A percentile compares a stretch with the other conserved stretches of the same genome.
phyloP scores from a whole-genome alignment of 2,329 filamentous ascomycete genomes.

The Chrysosporium queenslandicum region DNA sequence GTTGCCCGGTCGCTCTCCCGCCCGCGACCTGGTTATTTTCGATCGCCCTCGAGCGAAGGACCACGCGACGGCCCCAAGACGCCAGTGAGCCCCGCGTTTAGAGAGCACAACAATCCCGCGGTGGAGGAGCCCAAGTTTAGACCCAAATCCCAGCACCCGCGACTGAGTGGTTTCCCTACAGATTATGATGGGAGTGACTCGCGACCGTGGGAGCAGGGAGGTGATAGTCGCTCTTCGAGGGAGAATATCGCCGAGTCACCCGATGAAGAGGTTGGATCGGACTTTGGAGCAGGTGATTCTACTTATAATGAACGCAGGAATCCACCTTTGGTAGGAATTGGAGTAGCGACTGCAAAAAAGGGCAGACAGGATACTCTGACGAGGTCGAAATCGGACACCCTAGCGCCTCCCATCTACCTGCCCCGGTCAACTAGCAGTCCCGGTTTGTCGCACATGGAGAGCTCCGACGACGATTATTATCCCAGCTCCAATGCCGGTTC shows the following conservation, averaged over 20 bases:
- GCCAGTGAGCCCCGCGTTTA: constrained; percentile 19
- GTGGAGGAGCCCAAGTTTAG: constrained; percentile 42
- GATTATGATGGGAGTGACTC: constrained; percentile 35
- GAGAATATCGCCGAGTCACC: constrained; percentile 21
- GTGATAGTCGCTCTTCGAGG: not conserved
- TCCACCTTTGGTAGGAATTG: constrained; percentile 12
- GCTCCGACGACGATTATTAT: constrained; percentile 61
- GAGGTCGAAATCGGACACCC: constrained; percentile 22
- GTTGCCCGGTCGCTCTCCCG: constrained; percentile 72
- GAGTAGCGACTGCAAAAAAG: not conserved
- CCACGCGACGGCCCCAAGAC: constrained; percentile 28
- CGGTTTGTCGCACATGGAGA: constrained; percentile 53
- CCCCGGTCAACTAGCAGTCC: constrained; percentile 41
- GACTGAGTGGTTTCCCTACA: constrained; percentile 55
- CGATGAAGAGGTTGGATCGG: constrained; percentile 23
- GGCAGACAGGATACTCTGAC: constrained; percentile 1
- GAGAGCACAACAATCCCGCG: constrained; percentile 18
- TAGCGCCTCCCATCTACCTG: constrained; percentile 40
- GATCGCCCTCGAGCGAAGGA: constrained; percentile 57
- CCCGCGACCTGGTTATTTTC: constrained; percentile 70
- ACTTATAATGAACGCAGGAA: constrained; percentile 21
- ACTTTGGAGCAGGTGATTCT: constrained; percentile 28
- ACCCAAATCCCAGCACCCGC: constrained; percentile 64
- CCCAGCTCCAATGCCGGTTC: constrained; percentile 49
- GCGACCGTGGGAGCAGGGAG: constrained; percentile 9